phyloP scores from a whole-genome alignment of 495 filamentous ascomycete genomes.

The Penicillium cosmopolitanum region DNA sequence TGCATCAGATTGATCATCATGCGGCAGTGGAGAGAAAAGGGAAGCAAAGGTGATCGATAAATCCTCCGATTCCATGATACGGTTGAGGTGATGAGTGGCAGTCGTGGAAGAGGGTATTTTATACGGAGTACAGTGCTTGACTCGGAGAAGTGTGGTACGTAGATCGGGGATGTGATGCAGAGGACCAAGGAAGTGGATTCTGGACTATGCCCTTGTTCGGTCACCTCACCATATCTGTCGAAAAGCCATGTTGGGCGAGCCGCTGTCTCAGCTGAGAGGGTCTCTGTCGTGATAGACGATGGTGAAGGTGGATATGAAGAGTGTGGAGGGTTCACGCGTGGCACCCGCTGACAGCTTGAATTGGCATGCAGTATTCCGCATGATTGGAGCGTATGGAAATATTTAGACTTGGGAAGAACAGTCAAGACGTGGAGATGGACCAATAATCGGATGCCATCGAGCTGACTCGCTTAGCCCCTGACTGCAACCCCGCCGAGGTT shows the following conservation, averaged over 20 bases:
- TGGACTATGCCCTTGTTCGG: not conserved
- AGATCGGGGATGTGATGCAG: not conserved
- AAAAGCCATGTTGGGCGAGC: not conserved
- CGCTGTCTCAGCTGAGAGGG: not conserved
- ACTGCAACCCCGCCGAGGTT: conserved; percentile 12
- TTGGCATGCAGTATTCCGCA: conserved; percentile 13
- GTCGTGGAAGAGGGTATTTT: not conserved
- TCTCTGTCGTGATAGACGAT: not conserved
- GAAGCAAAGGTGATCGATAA: conserved; percentile 24
- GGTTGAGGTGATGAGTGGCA: conserved; percentile 6
- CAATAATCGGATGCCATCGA: conserved; percentile 23
- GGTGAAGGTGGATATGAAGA: conserved; percentile 1
- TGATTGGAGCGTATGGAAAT: conserved; percentile 12
- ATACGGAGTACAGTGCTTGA: not conserved
- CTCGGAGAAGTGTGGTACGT: not conserved
- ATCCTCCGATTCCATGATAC: conserved; percentile 23
- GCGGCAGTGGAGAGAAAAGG: conserved; percentile 14
- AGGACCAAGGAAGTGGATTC: not conserved
- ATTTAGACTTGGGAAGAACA: not conserved
- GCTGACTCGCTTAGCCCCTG: not conserved
- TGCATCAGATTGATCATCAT: conserved; percentile 35
- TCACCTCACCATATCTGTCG: not conserved
- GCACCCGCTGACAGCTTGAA: conserved; percentile 18
- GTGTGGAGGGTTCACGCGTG: conserved; percentile 7
- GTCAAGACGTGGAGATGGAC: conserved; percentile 5